Evolutionary conservation across 352 stramenopile species (phyloP).

Genomic region (Pythium phragmitis): DNA sequence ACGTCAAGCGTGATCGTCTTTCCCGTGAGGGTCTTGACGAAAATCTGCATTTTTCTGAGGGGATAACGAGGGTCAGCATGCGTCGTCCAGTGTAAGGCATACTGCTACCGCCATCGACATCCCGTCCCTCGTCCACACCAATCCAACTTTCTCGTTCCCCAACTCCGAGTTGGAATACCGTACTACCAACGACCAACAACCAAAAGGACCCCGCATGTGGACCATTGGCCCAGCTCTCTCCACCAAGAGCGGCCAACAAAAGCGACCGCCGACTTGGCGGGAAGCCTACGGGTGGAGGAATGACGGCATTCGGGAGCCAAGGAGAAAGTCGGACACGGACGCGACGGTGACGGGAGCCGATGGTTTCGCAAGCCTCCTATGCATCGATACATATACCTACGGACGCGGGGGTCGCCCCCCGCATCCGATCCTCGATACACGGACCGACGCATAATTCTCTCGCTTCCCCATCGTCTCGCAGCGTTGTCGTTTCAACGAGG

Average conservation of each 20-base stretch:
- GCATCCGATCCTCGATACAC: conserved; percentile 88
- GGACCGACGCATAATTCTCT: conserved; percentile 29
- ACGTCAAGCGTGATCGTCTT: conserved; percentile 99
- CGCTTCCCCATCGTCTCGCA: conserved; percentile 13
- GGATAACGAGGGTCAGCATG: conserved; percentile 19
- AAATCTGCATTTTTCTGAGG: conserved; percentile 91
- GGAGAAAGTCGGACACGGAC: background rate
- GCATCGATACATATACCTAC: conserved; percentile 87
- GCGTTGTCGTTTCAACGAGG: background rate
- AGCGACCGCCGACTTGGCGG: background rate
- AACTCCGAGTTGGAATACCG: too few relatives aligned
- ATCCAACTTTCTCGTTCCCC: background rate
- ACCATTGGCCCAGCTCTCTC: too few relatives aligned
- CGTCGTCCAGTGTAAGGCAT: conserved; percentile 1
- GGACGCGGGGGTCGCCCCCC: conserved; percentile 41
- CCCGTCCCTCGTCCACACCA: background rate
- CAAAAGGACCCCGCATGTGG: too few relatives aligned
- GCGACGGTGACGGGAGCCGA: conserved; percentile 8
- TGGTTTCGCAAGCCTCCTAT: conserved; percentile 30
- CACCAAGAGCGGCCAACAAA: background rate
- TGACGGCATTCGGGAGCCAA: background rate
- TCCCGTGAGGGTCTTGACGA: conserved; percentile 95
- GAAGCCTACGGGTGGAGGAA: background rate
- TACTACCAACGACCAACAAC: too few relatives aligned
- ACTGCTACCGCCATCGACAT: conserved; percentile 11